phyloP scores from a whole-genome alignment of 1,284 basidiomycete genomes.

The Malassezia globosa region DNA sequence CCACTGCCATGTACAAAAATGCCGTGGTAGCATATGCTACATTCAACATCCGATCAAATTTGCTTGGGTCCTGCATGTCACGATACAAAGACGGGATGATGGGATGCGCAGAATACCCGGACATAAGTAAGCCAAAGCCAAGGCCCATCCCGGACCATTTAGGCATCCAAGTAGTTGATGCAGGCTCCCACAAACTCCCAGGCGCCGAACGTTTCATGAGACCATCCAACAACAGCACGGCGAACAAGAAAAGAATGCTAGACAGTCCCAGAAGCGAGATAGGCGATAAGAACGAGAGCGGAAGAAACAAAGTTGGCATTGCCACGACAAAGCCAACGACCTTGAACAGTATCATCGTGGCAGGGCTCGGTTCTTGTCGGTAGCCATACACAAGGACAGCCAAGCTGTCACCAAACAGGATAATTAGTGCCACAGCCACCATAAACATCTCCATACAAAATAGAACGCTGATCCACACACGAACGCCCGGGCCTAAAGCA shows the following conservation, averaged over 20 bases:
- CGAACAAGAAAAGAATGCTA: constrained; percentile 54
- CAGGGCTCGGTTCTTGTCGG: neutral
- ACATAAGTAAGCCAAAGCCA: constrained; percentile 82
- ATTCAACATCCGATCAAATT: constrained; percentile 72
- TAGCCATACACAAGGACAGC: constrained; percentile 23
- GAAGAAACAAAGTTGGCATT: constrained; percentile 38
- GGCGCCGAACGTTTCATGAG: constrained; percentile 65
- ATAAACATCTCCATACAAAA: constrained; percentile 45
- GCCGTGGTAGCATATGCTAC: constrained; percentile 77
- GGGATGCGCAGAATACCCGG: constrained; percentile 90
- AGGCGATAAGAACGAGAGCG: constrained; percentile 34
- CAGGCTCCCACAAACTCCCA: constrained; percentile 68
- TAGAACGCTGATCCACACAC: constrained; percentile 34
- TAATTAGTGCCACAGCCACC: constrained; percentile 38
- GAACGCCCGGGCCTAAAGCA: constrained; percentile 36
- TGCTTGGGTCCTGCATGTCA: constrained; percentile 74
- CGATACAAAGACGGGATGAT: constrained; percentile 78
- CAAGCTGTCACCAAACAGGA: constrained; percentile 39
- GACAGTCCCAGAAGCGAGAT: constrained; percentile 48
- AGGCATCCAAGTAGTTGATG: constrained; percentile 59
- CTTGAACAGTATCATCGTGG: constrained; percentile 24
- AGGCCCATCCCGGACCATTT: constrained; percentile 52
- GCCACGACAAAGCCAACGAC: constrained; percentile 29
- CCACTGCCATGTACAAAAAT: constrained; percentile 65
- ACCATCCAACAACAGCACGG: constrained; percentile 74